Percentiles rank a stretch among this genome's conserved stretches.
phyloP scores from a whole-genome alignment of 768 basidiomycete species.

The Mrakia gelida region DNA sequence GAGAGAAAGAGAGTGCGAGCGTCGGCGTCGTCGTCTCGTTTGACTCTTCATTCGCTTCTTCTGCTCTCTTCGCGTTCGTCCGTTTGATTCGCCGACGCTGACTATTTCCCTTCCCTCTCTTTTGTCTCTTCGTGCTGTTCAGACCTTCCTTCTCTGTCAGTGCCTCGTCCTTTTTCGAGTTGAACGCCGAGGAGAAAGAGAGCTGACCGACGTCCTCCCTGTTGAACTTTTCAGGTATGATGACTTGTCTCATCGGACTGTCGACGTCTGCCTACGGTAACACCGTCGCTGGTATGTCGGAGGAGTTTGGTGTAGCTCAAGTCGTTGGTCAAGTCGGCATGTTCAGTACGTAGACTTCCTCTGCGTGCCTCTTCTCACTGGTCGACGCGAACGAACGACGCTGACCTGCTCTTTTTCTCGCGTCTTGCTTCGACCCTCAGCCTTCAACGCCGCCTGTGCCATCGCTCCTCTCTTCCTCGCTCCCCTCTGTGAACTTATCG shows the following conservation, averaged over 20 bases:
- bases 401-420: no score
- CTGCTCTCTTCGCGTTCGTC: no score
- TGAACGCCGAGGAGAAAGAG: no score
- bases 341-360: conserved; percentile 24
- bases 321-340: conserved; percentile 37
- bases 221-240: not conserved
- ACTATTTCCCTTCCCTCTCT: no score
- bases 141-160: not conserved
- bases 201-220: no score
- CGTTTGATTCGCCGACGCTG: no score
- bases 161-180: no score
- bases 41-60: no score
- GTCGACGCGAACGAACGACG: no score
- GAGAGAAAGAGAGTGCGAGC: not conserved
- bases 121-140: no score
- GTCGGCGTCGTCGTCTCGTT: not conserved
- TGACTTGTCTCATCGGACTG: conserved; percentile 36
- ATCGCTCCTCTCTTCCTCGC: conserved; percentile 22
- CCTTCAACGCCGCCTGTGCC: conserved; percentile 27
- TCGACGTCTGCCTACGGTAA: conserved; percentile 34
- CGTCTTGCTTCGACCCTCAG: not conserved
- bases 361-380: not conserved
- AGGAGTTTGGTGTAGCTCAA: conserved; percentile 34
- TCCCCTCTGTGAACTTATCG: conserved; percentile 29
- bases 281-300: conserved; percentile 33